These are phyloP conservation scores for Lathyrus tuberosus DNA, from an alignment of 306 rosid genomes.

Conservation along the genomic window DNA sequence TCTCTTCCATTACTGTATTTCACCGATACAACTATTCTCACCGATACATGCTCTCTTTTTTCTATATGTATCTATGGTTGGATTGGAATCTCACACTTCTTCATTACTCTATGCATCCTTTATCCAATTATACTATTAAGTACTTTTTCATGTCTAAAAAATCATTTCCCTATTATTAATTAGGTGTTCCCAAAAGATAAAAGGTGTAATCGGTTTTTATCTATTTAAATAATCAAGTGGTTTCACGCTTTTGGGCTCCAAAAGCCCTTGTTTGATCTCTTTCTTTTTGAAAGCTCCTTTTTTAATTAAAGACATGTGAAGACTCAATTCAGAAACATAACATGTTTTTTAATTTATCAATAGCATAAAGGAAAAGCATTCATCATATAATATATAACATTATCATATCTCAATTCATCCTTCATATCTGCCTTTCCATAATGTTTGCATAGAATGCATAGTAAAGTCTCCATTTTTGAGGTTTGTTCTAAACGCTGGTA, in stretches of 20 bases:
- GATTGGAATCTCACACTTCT: too few species aligned
- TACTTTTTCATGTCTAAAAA: not conserved
- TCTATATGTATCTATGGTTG: too few species aligned
- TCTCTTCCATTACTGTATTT: too few species aligned
- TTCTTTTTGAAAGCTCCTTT: constrained; percentile 49
- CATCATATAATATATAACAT: not conserved
- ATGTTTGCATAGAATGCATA: too few species aligned
- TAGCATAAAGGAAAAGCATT: constrained; percentile 8
- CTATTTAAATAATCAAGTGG: constrained; percentile 42
- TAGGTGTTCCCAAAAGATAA: constrained; percentile 34
- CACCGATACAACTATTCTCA: too few species aligned
- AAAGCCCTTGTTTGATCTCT: constrained; percentile 36
- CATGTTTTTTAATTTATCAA: constrained; percentile 6
- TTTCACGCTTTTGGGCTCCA: constrained; percentile 38
- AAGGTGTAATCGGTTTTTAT: constrained; percentile 40
- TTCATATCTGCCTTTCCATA: too few species aligned
- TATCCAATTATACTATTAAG: too few species aligned
- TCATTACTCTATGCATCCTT: too few species aligned
- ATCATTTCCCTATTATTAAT: constrained; percentile 3
- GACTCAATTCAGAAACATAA: constrained; percentile 22
- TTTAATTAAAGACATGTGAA: constrained; percentile 48
- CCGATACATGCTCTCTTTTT: too few species aligned
- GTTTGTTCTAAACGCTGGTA: too few species aligned
- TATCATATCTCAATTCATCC: too few species aligned
- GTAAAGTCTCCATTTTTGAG: too few species aligned